phyloP scores from a whole-genome alignment of 805 yeast genomes.

The Blastobotrys attinorum region DNA sequence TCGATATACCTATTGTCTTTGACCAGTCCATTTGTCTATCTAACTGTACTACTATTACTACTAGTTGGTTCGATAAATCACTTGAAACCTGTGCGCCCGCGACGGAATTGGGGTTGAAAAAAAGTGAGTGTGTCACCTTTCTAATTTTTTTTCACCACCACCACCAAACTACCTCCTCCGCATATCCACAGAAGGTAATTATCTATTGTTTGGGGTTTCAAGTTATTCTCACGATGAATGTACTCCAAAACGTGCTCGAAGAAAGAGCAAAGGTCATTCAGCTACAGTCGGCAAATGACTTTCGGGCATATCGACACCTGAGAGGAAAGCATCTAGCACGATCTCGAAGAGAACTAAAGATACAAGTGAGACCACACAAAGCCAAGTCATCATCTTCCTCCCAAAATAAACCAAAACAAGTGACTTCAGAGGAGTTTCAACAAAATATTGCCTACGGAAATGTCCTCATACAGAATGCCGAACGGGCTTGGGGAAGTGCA shows the following conservation, averaged over 20 bases:
- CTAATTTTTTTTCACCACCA: no score
- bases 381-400: slow-evolving; percentile 34
- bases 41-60: no score
- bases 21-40: no score
- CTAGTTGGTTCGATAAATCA: no score
- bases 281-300: slow-evolving; percentile 62
- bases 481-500: slow-evolving; percentile 66
- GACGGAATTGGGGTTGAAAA: no score
- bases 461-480: slow-evolving; percentile 59
- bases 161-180: no score
- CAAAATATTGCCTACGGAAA: slow-evolving; percentile 46
- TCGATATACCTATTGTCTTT: no score
- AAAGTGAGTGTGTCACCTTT: no score
- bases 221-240: no score
- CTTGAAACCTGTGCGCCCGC: no score
- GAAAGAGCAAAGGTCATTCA: slow-evolving; percentile 51
- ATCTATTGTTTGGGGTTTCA: no score
- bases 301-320: slow-evolving; percentile 55
- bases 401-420: slow-evolving; percentile 35
- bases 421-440: slow-evolving; percentile 43
- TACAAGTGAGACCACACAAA: slow-evolving; percentile 62
- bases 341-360: slow-evolving; percentile 54
- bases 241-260: slow-evolving; percentile 30
- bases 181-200: no score
- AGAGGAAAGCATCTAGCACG: slow-evolving; percentile 52